phyloP scores from a whole-genome alignment of 352 stramenopile species.

The Globisporangium heterothallicum region DNA sequence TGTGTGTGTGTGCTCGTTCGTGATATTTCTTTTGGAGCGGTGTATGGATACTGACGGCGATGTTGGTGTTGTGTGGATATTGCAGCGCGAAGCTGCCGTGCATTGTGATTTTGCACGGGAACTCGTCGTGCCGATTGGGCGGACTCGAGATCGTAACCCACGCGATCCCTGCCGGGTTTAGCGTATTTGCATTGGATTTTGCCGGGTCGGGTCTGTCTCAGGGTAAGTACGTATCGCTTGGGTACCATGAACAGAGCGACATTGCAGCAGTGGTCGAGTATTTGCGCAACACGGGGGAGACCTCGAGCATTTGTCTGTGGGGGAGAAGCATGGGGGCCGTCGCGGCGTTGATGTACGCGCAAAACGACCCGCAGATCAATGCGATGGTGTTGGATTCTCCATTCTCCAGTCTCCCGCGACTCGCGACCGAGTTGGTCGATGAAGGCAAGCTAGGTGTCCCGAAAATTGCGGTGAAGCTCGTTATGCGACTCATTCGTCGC shows the following conservation, averaged over 20 bases:
- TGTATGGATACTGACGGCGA: not conserved
- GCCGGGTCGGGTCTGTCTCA: conserved; percentile 64
- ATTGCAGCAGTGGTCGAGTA: conserved; percentile 72
- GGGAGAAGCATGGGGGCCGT: conserved; percentile 79
- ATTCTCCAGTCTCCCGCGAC: conserved; percentile 67
- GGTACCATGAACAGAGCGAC: conserved; percentile 70
- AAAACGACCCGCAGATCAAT: conserved; percentile 50
- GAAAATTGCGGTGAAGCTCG: conserved; percentile 76
- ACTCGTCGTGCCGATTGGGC: conserved; percentile 73
- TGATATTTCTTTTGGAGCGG: not conserved
- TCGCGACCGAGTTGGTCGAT: conserved; percentile 73
- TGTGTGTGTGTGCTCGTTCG: not conserved
- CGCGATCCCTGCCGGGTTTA: conserved; percentile 70
- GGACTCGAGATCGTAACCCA: conserved; percentile 75
- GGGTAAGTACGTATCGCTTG: conserved; percentile 81
- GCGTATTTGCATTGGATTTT: conserved; percentile 81
- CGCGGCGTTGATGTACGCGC: conserved; percentile 59
- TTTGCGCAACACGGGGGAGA: conserved; percentile 40
- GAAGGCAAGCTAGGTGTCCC: conserved; percentile 78
- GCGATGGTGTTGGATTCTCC: conserved; percentile 82
- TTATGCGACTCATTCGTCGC: conserved; percentile 72
- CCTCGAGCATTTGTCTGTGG: conserved; percentile 67
- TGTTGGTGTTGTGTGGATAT: not conserved
- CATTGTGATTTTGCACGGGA: conserved; percentile 80
- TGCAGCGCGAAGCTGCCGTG: conserved; percentile 46